A percentile compares a stretch with the other conserved stretches of the same genome.
phyloP scores from a whole-genome alignment of 371 early-diverging fungal species.

The Syncephalastrum racemosum region DNA sequence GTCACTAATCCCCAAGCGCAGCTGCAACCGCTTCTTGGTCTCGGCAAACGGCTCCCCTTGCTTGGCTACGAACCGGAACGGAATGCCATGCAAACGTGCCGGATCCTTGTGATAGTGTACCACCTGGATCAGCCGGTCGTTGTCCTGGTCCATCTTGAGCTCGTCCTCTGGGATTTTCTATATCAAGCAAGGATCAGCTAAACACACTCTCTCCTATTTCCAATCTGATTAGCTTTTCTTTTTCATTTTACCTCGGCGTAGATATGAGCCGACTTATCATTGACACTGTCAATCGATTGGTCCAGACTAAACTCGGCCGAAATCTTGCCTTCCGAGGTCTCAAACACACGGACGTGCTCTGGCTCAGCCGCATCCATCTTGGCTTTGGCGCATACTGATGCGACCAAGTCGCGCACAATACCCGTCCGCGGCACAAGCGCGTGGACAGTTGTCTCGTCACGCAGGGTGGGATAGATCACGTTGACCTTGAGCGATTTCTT shows the following conservation, averaged over 20 bases:
- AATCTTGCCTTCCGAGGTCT: constrained; percentile 41
- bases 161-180: constrained; percentile 71
- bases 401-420: constrained; percentile 60
- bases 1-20: constrained; percentile 74
- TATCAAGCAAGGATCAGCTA: not conserved
- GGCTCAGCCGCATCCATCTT: constrained; percentile 29
- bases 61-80: constrained; percentile 75
- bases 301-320: constrained; percentile 33
- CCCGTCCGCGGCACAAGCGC: constrained; percentile 60
- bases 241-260: constrained; percentile 45
- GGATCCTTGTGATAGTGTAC: constrained; percentile 78
- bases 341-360: constrained; percentile 41
- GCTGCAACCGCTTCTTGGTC: constrained; percentile 72
- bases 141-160: constrained; percentile 35
- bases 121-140: constrained; percentile 59
- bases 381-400: constrained; percentile 56
- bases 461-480: constrained; percentile 43
- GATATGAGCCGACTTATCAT: constrained; percentile 21
- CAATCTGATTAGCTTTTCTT: constrained; percentile 27
- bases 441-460: constrained; percentile 27
- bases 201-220: constrained; percentile 25
- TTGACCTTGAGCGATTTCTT: constrained; percentile 58
- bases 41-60: constrained; percentile 67
- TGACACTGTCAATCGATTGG: constrained; percentile 43
- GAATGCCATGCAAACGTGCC: constrained; percentile 71